Base-by-base conservation (phyloP, 1,284 basidiomycete genomes). In the Schizophyllum amplum region DNA sequence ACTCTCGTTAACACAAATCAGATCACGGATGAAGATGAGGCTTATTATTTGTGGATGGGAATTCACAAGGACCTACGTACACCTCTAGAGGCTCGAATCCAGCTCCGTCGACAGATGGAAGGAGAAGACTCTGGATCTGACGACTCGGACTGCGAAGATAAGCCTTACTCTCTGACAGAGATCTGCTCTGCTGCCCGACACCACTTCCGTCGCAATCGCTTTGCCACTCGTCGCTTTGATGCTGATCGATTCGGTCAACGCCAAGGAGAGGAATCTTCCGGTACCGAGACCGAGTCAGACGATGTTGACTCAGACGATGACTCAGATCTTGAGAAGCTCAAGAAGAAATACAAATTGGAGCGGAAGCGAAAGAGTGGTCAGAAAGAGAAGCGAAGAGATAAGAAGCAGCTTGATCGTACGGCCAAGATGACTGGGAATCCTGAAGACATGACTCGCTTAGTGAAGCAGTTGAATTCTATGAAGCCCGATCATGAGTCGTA, bases 71-170 rank as follows among this genome's bases (percentile, higher is more conserved):
- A 33, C 27, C 27, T 33, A 6, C 13, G 27, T 33, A 33, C 27
- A 5, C 27, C 27, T 5, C 27, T 33, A 11, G 5, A 20, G 9
- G 4, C 20, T 53, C 1, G 53, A 52, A 21, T 51, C 22, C n/a
- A 57, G 49, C 27, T 46, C 25, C 1, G 24, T 53, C 6, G 17
- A 17, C 1, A 27, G 20, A 0, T 27, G 47, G 5, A 22, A 21
- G 11, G 46, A 46, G 1, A 57, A 53, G 4, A 15, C 24, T 13
- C 27, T 24, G 1, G 22, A 22, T 11, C 15, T 13, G 5, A 49
- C 51, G 56, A 57, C 20, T 53, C 53, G 1, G 46, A 57, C n/a
- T 50, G 54, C 27, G 56, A 49, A 4, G 47, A 52, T 3, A 27
- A 54, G 1, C 51, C 53, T 15, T 57, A 50, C 6, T 53, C 53